Conservation (phyloP, 2,329 filamentous ascomycete species). For the Tolypocladium nubicola region DNA sequence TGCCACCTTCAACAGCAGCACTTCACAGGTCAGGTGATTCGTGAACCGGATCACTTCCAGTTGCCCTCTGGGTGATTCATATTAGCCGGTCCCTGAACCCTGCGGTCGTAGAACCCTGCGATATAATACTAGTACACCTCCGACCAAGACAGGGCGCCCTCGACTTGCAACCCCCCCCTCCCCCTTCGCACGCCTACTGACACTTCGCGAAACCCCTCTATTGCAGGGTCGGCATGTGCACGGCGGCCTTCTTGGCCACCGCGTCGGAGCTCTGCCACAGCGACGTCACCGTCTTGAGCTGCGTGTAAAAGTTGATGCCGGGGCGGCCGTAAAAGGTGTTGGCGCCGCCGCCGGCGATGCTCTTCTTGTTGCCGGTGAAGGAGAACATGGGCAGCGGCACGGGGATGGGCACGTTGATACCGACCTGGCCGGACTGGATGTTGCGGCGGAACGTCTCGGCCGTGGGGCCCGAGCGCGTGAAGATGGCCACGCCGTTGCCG, state of each 20-base stretch:
- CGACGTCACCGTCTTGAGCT: constrained; percentile 93
- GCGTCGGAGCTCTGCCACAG: constrained; percentile 84
- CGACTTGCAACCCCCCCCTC: neutral
- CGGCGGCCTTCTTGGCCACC: constrained; percentile 71
- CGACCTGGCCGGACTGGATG: constrained; percentile 78
- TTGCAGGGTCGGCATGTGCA: constrained; percentile 66
- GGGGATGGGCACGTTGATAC: constrained; percentile 75
- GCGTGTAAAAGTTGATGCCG: constrained; percentile 90
- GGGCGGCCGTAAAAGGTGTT: constrained; percentile 94
- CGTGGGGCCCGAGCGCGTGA: constrained; percentile 67
- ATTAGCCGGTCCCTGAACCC: neutral
- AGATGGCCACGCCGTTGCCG: constrained; percentile 78
- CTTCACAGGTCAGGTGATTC: too few species aligned
- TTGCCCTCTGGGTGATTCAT: neutral
- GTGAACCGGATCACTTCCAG: neutral
- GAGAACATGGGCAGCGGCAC: constrained; percentile 63
- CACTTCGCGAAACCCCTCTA: constrained; percentile 6
- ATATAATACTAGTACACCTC: neutral
- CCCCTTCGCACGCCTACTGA: neutral
- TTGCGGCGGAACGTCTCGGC: constrained; percentile 69
- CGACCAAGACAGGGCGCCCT: neutral
- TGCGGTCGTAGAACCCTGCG: neutral
- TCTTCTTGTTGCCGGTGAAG: constrained; percentile 77
- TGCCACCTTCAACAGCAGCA: too few species aligned
- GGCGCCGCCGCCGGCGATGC: constrained; percentile 79